Percentiles rank a stretch among this genome's conserved stretches.
phyloP scores from a whole-genome alignment of 1,284 basidiomycete species.

The Sanghuangporus sanghuang region DNA sequence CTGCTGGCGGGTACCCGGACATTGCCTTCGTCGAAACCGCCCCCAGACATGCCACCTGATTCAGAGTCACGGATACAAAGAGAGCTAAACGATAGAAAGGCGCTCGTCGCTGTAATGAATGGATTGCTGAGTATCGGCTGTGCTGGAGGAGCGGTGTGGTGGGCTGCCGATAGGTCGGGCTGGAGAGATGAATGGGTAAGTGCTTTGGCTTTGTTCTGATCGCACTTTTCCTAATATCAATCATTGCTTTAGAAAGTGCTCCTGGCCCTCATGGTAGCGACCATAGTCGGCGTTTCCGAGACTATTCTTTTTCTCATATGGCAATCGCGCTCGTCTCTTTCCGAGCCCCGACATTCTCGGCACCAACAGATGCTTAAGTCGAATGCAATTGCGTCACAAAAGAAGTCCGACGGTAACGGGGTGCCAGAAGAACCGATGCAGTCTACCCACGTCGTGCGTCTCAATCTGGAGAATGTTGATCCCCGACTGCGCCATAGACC shows the following conservation, averaged over 20 bases:
- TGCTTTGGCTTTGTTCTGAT: slow-evolving; percentile 15
- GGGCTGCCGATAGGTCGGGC: slow-evolving; percentile 55
- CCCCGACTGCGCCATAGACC: slow-evolving; percentile 5
- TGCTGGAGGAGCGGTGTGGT: slow-evolving; percentile 64
- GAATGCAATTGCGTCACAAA: slow-evolving; percentile 20
- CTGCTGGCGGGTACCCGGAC: slow-evolving; percentile 70
- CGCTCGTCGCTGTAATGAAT: slow-evolving; percentile 65
- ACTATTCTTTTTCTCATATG: slow-evolving; percentile 66
- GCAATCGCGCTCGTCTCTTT: slow-evolving; percentile 37
- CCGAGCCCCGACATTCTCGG: slow-evolving; percentile 21
- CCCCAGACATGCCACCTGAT: slow-evolving; percentile 39
- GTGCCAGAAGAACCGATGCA: not conserved
- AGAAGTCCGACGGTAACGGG: slow-evolving; percentile 33
- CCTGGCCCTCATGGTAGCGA: slow-evolving; percentile 51
- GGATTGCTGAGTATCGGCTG: slow-evolving; percentile 63
- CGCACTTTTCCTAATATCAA: not conserved
- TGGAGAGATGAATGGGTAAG: slow-evolving; percentile 72
- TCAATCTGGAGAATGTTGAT: not conserved
- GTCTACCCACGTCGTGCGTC: not conserved
- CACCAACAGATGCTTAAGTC: slow-evolving; percentile 20
- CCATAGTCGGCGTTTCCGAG: slow-evolving; percentile 62
- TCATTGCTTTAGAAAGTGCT: slow-evolving; percentile 47
- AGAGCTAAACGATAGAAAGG: slow-evolving; percentile 50
- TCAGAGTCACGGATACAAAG: slow-evolving; percentile 34
- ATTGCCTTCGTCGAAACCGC: slow-evolving; percentile 66